Evolutionary conservation across 1,284 basidiomycete genomes (phyloP), one percentile per base, ranked within the genome.

Genomic region (Rhodotorula sp.): DNA sequence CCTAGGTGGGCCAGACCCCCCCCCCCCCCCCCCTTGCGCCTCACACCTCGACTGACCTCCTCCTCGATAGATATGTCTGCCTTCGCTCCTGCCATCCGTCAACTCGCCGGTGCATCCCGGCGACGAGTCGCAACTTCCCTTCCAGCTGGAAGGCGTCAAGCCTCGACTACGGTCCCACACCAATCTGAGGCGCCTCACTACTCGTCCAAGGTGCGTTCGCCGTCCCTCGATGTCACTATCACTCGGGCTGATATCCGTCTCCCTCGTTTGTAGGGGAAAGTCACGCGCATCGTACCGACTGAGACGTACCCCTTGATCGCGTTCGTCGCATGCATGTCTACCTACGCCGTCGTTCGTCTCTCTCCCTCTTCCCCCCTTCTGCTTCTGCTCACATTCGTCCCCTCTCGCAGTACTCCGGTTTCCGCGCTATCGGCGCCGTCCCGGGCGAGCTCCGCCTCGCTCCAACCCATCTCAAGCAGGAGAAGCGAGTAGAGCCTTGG

Each of bases 371-470:
- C 13, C 20, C 51, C 15, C 10, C 9, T 28, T 30, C 20, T n/a
- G 57, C 57, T 13, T 24, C 24, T 26, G 22, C n/a, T 26, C 15
- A 50, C 9, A 22, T n/a, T 24, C 22, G 20, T 50, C 59, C 6
- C 44, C 24, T 50, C 11, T 8, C 30, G 30, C 28, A 31, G 28
- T 48, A 50, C 50, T 58, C 24, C 16, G 65, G 54, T 16, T 26
- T 61, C 31, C 44, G 53, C 30, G 52, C 61, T 5, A 28, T 64
- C 40, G 40, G 11, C 15, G 54, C 62, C 59, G 61, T 30, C 48
- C 60, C 30, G n/a, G 66, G 56, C 51, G 61, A 63, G 31, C 58
- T 68, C 28, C 37, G 67, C 2, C 40, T 68, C 18, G 30, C 52
- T 24, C 62, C 56, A 2, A 28, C 8, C 1, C 30, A 53, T 15